These are phyloP conservation scores for Carnegiea gigantea DNA, from an alignment of 179 eudicot species.

Conservation along the genomic window DNA sequence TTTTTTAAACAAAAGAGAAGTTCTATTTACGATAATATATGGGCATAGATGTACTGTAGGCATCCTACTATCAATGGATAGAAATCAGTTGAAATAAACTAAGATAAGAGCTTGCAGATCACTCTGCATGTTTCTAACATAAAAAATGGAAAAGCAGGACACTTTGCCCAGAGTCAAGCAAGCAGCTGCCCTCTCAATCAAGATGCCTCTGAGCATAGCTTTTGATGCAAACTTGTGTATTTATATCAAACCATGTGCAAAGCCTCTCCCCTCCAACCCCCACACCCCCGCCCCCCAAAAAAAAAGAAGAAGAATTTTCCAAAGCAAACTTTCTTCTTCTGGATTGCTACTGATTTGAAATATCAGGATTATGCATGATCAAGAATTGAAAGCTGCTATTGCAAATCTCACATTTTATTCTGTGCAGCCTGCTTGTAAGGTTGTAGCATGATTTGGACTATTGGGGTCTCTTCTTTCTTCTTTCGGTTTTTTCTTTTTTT, in stretches of 20 bases:
- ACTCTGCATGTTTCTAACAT: neutral
- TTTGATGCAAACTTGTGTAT: no score
- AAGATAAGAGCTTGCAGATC: neutral
- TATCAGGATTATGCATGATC: neutral
- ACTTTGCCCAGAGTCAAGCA: neutral
- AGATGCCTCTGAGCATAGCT: neutral
- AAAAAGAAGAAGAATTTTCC: neutral
- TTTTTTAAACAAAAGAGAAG: neutral
- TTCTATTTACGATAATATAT: neutral
- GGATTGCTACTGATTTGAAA: neutral
- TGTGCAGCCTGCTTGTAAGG: no score
- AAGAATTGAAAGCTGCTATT: neutral
- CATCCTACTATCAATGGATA: neutral
- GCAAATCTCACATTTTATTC: no score
- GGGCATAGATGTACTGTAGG: neutral
- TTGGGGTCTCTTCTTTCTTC: no score
- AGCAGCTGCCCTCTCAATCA: neutral
- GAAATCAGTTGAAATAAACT: neutral
- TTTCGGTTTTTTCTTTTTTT: no score
- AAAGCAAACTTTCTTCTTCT: neutral
- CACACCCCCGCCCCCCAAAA: neutral
- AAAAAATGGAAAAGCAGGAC: neutral
- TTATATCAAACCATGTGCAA: neutral
- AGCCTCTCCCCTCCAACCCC: neutral
- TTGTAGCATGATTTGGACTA: no score